Evolutionary conservation across 163 green algal species (phyloP).

Genomic region (Smithsoniella earleae): DNA sequence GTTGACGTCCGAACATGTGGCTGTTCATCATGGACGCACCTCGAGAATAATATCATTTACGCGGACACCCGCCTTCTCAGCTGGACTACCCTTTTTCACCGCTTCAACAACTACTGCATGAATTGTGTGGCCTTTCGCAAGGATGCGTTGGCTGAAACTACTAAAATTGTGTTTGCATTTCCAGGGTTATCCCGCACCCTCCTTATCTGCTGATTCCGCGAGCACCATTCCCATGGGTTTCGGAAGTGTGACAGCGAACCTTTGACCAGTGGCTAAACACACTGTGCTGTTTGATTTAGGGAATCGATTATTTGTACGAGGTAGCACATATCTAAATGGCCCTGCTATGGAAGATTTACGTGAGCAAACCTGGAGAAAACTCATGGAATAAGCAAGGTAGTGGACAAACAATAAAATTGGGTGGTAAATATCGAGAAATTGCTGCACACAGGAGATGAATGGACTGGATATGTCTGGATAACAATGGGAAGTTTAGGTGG

Average conservation of each 20-base stretch:
- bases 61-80: constrained; percentile 40
- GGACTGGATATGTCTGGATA: too few relatives aligned
- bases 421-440: too few relatives aligned
- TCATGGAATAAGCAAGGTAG: too few relatives aligned
- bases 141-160: neutral
- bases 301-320: too few relatives aligned
- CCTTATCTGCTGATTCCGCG: constrained; percentile 38
- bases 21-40: neutral
- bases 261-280: too few relatives aligned
- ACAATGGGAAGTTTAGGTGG: too few relatives aligned
- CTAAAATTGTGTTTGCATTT: neutral
- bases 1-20: neutral
- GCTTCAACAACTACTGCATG: constrained; percentile 49
- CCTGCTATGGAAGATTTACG: too few relatives aligned
- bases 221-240: constrained; percentile 56
- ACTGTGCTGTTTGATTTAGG: too few relatives aligned
- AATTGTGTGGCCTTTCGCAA: neutral
- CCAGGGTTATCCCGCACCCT: neutral
- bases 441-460: too few relatives aligned
- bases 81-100: constrained; percentile 41
- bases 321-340: too few relatives aligned
- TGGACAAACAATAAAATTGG: too few relatives aligned
- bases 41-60: constrained; percentile 16
- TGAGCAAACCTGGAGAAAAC: too few relatives aligned
- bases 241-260: constrained; percentile 32